A percentile compares a stretch with the other conserved stretches of the same genome.
Evolutionary conservation across 345 rosid species (phyloP).

Genomic region (Euphorbia peplus): DNA sequence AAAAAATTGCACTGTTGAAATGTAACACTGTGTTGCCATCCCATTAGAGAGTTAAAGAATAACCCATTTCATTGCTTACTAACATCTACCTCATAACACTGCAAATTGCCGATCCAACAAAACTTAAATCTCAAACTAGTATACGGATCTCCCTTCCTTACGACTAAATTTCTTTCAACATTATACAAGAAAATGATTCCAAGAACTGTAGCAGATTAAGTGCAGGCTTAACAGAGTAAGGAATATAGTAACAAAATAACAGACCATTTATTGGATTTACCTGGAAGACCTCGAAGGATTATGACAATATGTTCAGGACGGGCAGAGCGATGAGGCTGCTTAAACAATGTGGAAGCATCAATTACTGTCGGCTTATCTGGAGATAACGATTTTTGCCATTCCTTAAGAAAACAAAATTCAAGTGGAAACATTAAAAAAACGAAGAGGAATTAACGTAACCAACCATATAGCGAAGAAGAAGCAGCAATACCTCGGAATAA

Average conservation of each 20-base stretch:
- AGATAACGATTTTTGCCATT: constrained; percentile 33
- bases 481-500: constrained; percentile 31
- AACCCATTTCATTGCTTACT: not conserved
- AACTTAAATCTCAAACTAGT: not conserved
- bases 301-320: constrained; percentile 89
- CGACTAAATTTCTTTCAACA: not conserved
- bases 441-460: constrained; percentile 8
- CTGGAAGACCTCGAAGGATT: constrained; percentile 92
- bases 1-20: not conserved
- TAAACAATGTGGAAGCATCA: constrained; percentile 69
- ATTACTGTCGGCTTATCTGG: constrained; percentile 50
- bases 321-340: constrained; percentile 54
- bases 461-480: not conserved
- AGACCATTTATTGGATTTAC: constrained; percentile 22
- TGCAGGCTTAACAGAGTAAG: not conserved
- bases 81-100: not conserved
- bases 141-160: not conserved
- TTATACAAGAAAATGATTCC: not conserved
- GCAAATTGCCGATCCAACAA: not conserved
- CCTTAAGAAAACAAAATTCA: constrained; percentile 23
- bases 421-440: not conserved
- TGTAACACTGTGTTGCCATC: not conserved
- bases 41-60: not conserved
- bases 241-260: not conserved
- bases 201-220: not conserved